phyloP scores from a whole-genome alignment of 805 yeast genomes.

The Ascoidea tarda region DNA sequence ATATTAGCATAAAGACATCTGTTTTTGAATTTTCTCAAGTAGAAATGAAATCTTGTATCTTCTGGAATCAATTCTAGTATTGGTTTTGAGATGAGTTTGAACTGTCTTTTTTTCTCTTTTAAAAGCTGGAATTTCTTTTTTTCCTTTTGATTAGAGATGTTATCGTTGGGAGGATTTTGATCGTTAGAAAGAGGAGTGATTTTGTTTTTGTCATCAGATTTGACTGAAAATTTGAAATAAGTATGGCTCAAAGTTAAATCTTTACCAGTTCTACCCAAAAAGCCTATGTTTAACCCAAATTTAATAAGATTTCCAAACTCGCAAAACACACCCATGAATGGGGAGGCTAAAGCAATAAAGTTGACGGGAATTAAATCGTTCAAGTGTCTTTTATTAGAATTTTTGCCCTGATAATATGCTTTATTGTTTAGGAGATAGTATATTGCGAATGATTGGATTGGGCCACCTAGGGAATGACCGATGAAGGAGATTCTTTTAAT shows the following conservation, averaged over 20 bases:
- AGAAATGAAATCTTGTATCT: constrained; percentile 28
- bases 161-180: constrained; percentile 12
- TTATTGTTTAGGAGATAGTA: constrained; percentile 47
- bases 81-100: constrained; percentile 30
- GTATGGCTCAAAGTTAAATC: constrained; percentile 58
- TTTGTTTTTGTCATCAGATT: constrained; percentile 5
- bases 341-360: constrained; percentile 76
- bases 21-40: constrained; percentile 43
- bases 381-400: constrained; percentile 3
- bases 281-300: constrained; percentile 71
- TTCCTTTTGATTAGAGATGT: constrained; percentile 9
- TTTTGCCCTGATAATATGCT: constrained; percentile 4
- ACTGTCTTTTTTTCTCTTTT: constrained; percentile 2
- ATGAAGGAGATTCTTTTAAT: constrained; percentile 67
- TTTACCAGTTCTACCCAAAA: constrained; percentile 87
- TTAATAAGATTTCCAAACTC: constrained; percentile 84
- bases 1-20: constrained; percentile 85
- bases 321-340: constrained; percentile 73
- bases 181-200: not conserved
- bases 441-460: constrained; percentile 81
- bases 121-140: constrained; percentile 5
- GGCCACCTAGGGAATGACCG: constrained; percentile 91
- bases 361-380: constrained; percentile 38
- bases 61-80: constrained; percentile 63
- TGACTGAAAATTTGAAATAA: constrained; percentile 13